A percentile compares a stretch with the other conserved stretches of the same genome.
phyloP scores from a whole-genome alignment of 768 basidiomycete genomes.

The Bullera alba region DNA sequence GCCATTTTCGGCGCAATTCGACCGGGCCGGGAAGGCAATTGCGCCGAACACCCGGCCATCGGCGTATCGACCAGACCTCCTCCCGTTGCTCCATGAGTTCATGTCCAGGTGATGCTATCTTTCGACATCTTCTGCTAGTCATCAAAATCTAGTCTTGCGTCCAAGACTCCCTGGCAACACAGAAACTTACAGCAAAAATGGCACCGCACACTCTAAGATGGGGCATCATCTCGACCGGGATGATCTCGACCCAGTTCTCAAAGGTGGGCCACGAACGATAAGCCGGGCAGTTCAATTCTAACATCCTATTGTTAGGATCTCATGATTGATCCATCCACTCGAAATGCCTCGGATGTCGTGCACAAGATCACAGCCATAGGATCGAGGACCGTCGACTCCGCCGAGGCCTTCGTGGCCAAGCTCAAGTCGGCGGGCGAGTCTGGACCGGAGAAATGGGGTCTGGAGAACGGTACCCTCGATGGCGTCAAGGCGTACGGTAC shows the following conservation, averaged over 20 bases:
- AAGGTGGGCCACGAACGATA: conserved; percentile 50
- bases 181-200: not conserved
- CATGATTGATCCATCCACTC: conserved; percentile 63
- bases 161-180: too few species aligned
- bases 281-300: not conserved
- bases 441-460: conserved; percentile 18
- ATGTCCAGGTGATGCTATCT: too few species aligned
- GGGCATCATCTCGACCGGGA: conserved; percentile 82
- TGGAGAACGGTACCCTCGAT: conserved; percentile 32
- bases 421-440: conserved; percentile 47
- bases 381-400: conserved; percentile 63
- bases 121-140: too few species aligned
- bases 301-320: conserved; percentile 54
- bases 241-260: conserved; percentile 62
- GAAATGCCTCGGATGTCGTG: conserved; percentile 36
- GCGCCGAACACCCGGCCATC: too few species aligned
- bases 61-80: too few species aligned
- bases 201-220: conserved; percentile 46
- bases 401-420: conserved; percentile 60
- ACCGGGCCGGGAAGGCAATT: too few species aligned
- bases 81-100: too few species aligned
- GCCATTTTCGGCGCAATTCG: too few species aligned
- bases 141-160: too few species aligned
- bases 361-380: conserved; percentile 58
- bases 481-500: conserved; percentile 62